phyloP scores from a whole-genome alignment of 805 yeast genomes.

The Candida methanosorbosa region DNA sequence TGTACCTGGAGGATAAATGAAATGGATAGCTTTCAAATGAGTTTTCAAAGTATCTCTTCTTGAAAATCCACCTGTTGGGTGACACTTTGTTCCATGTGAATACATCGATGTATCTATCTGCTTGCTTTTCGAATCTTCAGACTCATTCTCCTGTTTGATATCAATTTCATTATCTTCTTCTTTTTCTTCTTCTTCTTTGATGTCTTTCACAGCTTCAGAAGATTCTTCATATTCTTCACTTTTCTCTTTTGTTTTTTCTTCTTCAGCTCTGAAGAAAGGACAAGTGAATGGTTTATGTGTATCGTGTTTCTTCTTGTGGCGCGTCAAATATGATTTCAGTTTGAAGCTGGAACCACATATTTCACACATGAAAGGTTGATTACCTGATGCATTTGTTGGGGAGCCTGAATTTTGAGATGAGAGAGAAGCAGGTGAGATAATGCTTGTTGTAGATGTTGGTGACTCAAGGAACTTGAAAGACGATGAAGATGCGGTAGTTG shows the following conservation, averaged over 20 bases:
- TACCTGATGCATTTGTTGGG: too few species aligned
- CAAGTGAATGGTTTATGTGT: slow-evolving; percentile 42
- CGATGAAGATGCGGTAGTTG: too few species aligned
- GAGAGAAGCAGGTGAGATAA: neutral
- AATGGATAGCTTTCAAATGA: slow-evolving; percentile 48
- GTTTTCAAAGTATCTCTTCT: slow-evolving; percentile 53
- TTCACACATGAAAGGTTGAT: slow-evolving; percentile 24
- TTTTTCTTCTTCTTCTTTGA: too few species aligned
- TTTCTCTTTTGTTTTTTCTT: slow-evolving; percentile 2
- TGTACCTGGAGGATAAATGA: slow-evolving; percentile 48
- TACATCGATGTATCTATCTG: too few species aligned
- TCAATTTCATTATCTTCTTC: too few species aligned
- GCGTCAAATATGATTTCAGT: slow-evolving; percentile 44
- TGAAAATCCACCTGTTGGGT: slow-evolving; percentile 50
- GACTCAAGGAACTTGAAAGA: too few species aligned
- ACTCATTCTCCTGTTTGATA: too few species aligned
- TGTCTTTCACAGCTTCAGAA: too few species aligned
- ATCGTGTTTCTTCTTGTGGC: slow-evolving; percentile 47
- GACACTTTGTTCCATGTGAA: slow-evolving; percentile 31
- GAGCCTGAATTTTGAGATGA: neutral
- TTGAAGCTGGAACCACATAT: slow-evolving; percentile 42
- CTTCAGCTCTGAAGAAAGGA: slow-evolving; percentile 33
- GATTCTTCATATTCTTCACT: neutral
- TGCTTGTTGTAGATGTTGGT: too few species aligned
- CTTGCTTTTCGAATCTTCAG: neutral